These are phyloP conservation scores for Lepidium africanum DNA, from an alignment of 345 rosid species.

Conservation along the genomic window DNA sequence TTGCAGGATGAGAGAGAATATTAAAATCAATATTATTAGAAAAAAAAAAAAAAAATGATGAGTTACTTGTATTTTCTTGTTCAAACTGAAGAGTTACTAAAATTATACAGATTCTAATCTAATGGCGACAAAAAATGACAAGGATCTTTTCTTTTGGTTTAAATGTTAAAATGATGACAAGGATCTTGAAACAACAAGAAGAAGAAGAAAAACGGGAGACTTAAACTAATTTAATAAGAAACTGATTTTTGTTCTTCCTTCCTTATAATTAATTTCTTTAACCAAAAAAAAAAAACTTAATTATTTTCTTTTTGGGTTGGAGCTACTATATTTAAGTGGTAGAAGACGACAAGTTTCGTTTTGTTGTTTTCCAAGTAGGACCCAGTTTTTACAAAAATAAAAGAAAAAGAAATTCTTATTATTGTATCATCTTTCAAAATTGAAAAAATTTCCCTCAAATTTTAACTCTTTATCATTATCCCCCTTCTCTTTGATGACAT, in stretches of 20 bases:
- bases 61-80: conserved; percentile 3
- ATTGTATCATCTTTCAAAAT: background rate
- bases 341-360: conserved; percentile 27
- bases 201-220: too few relatives aligned
- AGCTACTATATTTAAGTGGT: conserved; percentile 20
- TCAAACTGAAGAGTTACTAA: conserved; percentile 20
- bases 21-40: background rate
- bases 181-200: too few relatives aligned
- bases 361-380: conserved; percentile 13
- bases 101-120: conserved; percentile 19
- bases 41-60: background rate
- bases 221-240: background rate
- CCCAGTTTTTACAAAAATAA: background rate
- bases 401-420: background rate
- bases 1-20: conserved; percentile 22
- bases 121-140: conserved; percentile 18
- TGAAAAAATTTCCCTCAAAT: background rate
- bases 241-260: background rate
- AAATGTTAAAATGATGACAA: too few relatives aligned
- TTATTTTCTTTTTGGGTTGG: background rate
- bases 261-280: background rate
- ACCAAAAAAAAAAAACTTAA: background rate
- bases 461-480: background rate
- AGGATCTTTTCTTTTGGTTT: too few relatives aligned
- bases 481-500: conserved; percentile 7